phyloP scores from a whole-genome alignment of 768 basidiomycete genomes.

The Russula dissimulans region DNA sequence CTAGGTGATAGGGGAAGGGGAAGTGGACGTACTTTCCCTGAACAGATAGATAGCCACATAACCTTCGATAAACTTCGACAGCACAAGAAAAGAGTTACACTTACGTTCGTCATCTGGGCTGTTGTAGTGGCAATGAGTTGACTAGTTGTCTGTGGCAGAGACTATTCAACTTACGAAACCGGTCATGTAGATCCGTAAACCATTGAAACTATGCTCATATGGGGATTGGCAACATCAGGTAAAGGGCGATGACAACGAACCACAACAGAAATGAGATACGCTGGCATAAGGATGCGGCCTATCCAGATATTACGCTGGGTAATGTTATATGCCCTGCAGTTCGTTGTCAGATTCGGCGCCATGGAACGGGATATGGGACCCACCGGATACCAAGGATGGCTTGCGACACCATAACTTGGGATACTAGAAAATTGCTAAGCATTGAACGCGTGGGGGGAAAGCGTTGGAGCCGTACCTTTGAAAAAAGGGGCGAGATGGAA shows the following conservation, averaged over 20 bases:
- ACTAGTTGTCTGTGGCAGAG: not conserved
- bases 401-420: constrained; percentile 59
- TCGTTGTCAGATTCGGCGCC: not conserved
- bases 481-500: constrained; percentile 45
- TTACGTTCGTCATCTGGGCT: not conserved
- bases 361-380: not conserved
- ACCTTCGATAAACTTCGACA: not conserved
- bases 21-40: constrained; percentile 31
- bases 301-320: constrained; percentile 37
- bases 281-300: constrained; percentile 30
- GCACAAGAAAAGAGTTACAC: not conserved
- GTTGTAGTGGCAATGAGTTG: constrained; percentile 10
- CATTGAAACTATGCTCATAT: constrained; percentile 38
- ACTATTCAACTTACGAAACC: constrained; percentile 36
- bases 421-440: constrained; percentile 29
- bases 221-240: not conserved
- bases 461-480: constrained; percentile 39
- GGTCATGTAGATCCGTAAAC: constrained; percentile 43
- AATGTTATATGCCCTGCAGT: constrained; percentile 46
- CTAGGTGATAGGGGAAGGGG: not conserved
- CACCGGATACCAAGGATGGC: constrained; percentile 55
- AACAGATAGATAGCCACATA: not conserved
- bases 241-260: constrained; percentile 32
- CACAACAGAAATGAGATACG: constrained; percentile 35
- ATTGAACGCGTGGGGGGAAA: not conserved